phyloP scores from a whole-genome alignment of 2,329 filamentous ascomycete species.

The Paramyrothecium sp. region DNA sequence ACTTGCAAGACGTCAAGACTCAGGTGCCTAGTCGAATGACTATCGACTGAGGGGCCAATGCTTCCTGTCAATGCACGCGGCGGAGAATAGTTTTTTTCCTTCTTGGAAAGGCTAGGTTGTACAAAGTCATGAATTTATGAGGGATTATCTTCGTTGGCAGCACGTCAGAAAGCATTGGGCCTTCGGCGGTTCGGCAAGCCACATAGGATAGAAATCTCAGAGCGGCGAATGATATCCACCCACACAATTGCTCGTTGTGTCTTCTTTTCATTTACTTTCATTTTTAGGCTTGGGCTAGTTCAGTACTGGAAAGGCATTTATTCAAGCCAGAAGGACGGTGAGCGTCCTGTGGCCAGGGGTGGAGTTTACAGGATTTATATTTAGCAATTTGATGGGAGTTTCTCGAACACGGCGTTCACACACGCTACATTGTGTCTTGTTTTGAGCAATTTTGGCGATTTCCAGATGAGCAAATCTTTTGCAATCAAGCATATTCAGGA shows the following conservation, averaged over 20 bases:
- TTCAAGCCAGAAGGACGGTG: background rate
- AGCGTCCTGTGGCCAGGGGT: background rate
- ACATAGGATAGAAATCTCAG: background rate
- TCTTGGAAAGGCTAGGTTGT: constrained; percentile 16
- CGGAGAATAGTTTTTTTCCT: background rate
- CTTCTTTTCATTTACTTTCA: constrained; percentile 5
- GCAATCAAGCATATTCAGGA: no score
- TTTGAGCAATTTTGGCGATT: no score
- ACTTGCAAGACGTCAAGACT: constrained; percentile 55
- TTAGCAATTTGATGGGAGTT: background rate
- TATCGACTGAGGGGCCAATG: constrained; percentile 47
- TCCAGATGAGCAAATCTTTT: no score
- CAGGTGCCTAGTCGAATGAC: constrained; percentile 57
- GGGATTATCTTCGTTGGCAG: constrained; percentile 16
- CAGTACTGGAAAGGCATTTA: background rate
- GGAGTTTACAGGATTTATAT: background rate
- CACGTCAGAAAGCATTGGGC: constrained; percentile 10
- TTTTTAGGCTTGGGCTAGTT: background rate
- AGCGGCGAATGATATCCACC: constrained; percentile 24
- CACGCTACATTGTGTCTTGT: no score
- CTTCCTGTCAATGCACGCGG: constrained; percentile 7
- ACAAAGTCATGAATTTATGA: constrained; percentile 36
- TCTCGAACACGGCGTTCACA: no score
- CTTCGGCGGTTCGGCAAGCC: constrained; percentile 1
- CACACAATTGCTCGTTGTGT: constrained; percentile 16